A percentile compares a stretch with the other conserved stretches of the same genome.
Conservation (phyloP, 2,329 filamentous ascomycete species). For the Scortechinia acanthostroma region DNA sequence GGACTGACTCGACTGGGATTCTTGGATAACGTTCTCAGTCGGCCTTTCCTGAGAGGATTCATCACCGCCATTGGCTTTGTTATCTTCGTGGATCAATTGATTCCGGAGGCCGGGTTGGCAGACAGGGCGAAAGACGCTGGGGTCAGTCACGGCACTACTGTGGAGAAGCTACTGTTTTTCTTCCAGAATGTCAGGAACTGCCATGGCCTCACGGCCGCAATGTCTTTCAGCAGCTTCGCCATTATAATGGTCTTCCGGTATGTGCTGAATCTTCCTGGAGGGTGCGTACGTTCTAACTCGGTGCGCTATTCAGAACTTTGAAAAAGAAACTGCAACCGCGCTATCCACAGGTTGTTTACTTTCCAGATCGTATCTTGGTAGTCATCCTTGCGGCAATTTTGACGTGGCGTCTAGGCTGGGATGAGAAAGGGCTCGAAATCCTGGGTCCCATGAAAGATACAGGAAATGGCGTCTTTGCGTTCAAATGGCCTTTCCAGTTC, state of each 20-base stretch:
- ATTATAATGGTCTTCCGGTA: slow-evolving; percentile 88
- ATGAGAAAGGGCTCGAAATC: slow-evolving; percentile 72
- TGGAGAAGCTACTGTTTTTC: slow-evolving; percentile 80
- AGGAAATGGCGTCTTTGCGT: slow-evolving; percentile 66
- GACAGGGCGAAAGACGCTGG: slow-evolving; percentile 52
- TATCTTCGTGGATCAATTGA: slow-evolving; percentile 88
- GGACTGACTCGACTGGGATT: slow-evolving; percentile 83
- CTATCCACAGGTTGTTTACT: slow-evolving; percentile 74
- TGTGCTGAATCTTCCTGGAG: slow-evolving; percentile 21
- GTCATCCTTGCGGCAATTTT: slow-evolving; percentile 79
- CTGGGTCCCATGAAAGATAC: slow-evolving; percentile 74
- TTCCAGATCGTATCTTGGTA: slow-evolving; percentile 85
- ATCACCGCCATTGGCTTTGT: slow-evolving; percentile 96
- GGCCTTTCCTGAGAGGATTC: slow-evolving; percentile 87
- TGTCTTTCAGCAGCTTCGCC: slow-evolving; percentile 73
- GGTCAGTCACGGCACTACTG: slow-evolving; percentile 76
- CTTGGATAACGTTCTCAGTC: slow-evolving; percentile 84
- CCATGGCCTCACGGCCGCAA: slow-evolving; percentile 69
- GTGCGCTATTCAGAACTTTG: slow-evolving; percentile 37
- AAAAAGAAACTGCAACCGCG: slow-evolving; percentile 76
- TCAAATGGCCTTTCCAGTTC: slow-evolving; percentile 77
- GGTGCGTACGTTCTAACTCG: slow-evolving; percentile 6
- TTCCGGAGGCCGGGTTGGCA: slow-evolving; percentile 78
- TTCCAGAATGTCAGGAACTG: slow-evolving; percentile 55
- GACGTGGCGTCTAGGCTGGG: slow-evolving; percentile 72